These are phyloP conservation scores for Neurospora africana DNA, from an alignment of 495 filamentous ascomycete genomes.

Conservation along the genomic window DNA sequence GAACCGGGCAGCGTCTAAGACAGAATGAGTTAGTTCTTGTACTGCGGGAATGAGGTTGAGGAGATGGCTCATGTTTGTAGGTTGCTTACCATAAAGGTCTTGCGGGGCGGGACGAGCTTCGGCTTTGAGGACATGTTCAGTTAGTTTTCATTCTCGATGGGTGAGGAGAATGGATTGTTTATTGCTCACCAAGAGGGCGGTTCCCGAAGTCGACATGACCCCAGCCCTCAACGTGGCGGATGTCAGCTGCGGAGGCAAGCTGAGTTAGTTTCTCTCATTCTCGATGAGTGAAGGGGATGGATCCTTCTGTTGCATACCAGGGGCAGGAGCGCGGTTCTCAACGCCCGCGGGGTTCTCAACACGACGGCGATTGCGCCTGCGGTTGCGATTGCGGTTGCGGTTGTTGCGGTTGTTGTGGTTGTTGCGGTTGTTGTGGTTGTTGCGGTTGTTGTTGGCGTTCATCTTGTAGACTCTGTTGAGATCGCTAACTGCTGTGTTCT, in stretches of 20 bases:
- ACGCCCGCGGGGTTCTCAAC: neutral
- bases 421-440: neutral
- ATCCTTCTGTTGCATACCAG: neutral
- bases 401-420: neutral
- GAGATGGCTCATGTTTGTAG: neutral
- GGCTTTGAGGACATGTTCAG: neutral
- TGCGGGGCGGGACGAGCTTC: neutral
- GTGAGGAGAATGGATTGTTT: neutral
- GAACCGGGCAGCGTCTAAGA: neutral
- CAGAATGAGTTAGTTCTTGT: neutral
- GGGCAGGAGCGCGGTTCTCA: neutral
- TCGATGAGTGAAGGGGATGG: neutral
- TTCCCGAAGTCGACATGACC: neutral
- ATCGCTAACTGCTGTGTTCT: neutral
- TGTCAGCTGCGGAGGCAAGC: neutral
- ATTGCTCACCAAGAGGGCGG: neutral
- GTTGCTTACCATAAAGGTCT: neutral
- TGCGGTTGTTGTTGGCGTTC: neutral
- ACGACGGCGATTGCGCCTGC: neutral
- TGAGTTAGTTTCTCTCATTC: neutral
- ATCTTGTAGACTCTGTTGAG: neutral
- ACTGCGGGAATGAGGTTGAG: neutral
- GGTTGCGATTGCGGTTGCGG: neutral
- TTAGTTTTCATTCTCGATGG: neutral
- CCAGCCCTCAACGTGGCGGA: neutral